Evolutionary conservation across 345 rosid genomes (phyloP).

Genomic region (Brassica carinata): DNA sequence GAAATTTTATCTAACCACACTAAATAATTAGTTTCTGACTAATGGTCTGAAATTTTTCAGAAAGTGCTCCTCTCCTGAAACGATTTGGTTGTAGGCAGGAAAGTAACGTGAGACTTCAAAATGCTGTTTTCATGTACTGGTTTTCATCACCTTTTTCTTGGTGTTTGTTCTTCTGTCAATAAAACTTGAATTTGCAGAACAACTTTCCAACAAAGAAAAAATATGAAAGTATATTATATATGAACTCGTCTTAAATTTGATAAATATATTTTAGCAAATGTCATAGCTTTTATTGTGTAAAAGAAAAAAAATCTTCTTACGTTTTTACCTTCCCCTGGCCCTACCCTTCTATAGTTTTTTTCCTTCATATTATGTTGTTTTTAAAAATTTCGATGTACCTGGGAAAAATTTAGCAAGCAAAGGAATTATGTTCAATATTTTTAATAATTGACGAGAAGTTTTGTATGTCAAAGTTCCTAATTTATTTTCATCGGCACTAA

Average conservation of each 20-base stretch:
- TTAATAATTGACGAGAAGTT: not conserved
- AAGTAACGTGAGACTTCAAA: constrained; percentile 12
- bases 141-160: not conserved
- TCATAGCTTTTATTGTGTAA: not conserved
- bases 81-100: constrained; percentile 28
- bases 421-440: not conserved
- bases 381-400: not conserved
- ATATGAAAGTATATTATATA: not conserved
- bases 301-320: not conserved
- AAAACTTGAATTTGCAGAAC: constrained; percentile 7
- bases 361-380: not conserved
- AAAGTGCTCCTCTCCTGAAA: constrained; percentile 1
- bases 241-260: not conserved
- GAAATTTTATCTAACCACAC: constrained; percentile 8
- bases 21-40: constrained; percentile 23
- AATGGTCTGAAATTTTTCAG: constrained; percentile 9
- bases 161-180: constrained; percentile 4
- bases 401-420: not conserved
- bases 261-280: not conserved
- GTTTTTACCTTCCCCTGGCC: not conserved
- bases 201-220: not conserved
- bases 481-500: not conserved
- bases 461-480: not conserved
- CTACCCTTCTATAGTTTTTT: not conserved
- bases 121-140: constrained; percentile 20